These are phyloP conservation scores for Cystobasidium slooffiae DNA, from an alignment of 1,284 basidiomycete species.

Conservation along the genomic window DNA sequence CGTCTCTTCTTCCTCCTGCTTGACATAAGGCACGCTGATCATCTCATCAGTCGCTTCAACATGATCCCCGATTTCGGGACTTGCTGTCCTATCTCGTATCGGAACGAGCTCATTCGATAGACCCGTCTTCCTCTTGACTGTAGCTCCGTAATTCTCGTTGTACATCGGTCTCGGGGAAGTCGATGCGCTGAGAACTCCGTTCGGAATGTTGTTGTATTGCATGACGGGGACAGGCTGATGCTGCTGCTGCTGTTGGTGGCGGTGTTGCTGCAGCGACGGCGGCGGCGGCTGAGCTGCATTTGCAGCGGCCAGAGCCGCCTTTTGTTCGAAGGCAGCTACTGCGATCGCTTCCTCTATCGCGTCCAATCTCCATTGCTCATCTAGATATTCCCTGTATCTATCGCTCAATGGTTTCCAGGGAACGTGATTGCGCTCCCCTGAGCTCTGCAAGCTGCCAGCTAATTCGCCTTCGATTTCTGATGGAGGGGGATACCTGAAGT, in stretches of 20 bases:
- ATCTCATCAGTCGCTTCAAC: too few species aligned
- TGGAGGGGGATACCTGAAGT: slow-evolving; percentile 75
- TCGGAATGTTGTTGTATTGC: not conserved
- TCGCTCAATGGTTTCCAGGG: slow-evolving; percentile 75
- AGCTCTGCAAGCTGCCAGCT: slow-evolving; percentile 56
- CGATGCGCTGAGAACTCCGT: slow-evolving; percentile 1
- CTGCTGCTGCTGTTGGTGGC: not conserved
- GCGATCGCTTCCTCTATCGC: slow-evolving; percentile 38
- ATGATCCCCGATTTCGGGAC: not conserved
- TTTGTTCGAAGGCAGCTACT: not conserved
- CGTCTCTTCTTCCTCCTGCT: slow-evolving; percentile 63
- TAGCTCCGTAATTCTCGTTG: not conserved
- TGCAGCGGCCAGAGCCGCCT: slow-evolving; percentile 6
- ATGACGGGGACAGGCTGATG: not conserved
- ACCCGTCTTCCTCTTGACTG: slow-evolving; percentile 24
- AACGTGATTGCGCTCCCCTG: slow-evolving; percentile 2
- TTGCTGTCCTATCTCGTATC: slow-evolving; percentile 1
- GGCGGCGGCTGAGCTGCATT: not conserved
- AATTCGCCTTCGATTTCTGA: slow-evolving; percentile 67
- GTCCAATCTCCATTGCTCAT: slow-evolving; percentile 74
- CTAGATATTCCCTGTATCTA: slow-evolving; percentile 76
- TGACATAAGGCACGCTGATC: not conserved
- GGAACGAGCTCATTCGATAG: slow-evolving; percentile 34
- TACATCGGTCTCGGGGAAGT: slow-evolving; percentile 5
- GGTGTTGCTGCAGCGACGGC: not conserved